Conservation (phyloP, 1,139 yeast species). For the Eremothecium cymbalariae region DNA sequence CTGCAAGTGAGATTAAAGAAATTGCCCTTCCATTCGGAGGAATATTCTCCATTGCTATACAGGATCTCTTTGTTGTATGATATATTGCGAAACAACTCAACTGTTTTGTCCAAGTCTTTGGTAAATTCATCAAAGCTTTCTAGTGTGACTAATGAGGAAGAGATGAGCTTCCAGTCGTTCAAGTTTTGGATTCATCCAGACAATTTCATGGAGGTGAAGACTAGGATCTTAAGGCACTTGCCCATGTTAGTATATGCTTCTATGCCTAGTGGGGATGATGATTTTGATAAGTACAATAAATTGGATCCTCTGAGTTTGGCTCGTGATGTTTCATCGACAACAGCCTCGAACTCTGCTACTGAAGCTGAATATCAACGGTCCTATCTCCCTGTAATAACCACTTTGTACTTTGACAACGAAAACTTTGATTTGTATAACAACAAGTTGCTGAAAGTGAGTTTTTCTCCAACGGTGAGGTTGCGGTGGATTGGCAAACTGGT, state of each 20-base stretch:
- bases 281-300: too few relatives aligned
- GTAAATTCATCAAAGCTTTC: slow-evolving; percentile 29
- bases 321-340: slow-evolving; percentile 13
- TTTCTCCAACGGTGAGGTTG: slow-evolving; percentile 70
- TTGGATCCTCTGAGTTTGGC: too few relatives aligned
- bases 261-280: slow-evolving; percentile 32
- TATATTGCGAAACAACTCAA: slow-evolving; percentile 45
- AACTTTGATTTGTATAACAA: slow-evolving; percentile 79
- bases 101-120: slow-evolving; percentile 25
- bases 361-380: slow-evolving; percentile 38
- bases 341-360: slow-evolving; percentile 22
- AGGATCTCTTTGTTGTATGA: slow-evolving; percentile 76
- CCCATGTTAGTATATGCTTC: slow-evolving; percentile 79
- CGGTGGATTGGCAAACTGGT: slow-evolving; percentile 84
- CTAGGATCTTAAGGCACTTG: slow-evolving; percentile 82
- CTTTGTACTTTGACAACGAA: slow-evolving; percentile 80
- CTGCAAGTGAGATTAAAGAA: slow-evolving; percentile 79
- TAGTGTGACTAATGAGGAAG: slow-evolving; percentile 26
- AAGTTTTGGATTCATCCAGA: slow-evolving; percentile 97
- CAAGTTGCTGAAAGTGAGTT: slow-evolving; percentile 62
- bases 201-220: slow-evolving; percentile 92
- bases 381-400: slow-evolving; percentile 78
- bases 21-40: slow-evolving; percentile 90
- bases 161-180: slow-evolving; percentile 61
- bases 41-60: slow-evolving; percentile 83